These are phyloP conservation scores for Abortiporus biennis DNA, from an alignment of 1,284 basidiomycete genomes.

Conservation along the genomic window DNA sequence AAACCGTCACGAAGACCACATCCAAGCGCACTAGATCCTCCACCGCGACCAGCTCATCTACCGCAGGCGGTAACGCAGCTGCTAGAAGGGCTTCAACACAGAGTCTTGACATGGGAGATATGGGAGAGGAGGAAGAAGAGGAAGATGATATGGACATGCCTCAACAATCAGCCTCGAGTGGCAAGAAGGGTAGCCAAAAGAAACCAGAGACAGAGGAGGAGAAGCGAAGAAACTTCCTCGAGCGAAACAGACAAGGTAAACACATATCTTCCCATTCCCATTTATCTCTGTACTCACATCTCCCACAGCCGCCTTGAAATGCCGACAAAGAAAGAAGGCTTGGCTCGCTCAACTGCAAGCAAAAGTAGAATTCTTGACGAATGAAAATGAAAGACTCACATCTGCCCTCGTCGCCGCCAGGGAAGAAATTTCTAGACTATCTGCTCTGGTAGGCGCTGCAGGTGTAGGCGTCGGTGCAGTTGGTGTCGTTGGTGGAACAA, in stretches of 20 bases:
- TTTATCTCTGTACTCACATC: background rate
- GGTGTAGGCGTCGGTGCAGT: constrained; percentile 34
- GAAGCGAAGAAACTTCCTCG: constrained; percentile 90
- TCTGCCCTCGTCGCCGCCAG: constrained; percentile 69
- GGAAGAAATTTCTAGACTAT: constrained; percentile 75
- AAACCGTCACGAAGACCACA: constrained; percentile 13
- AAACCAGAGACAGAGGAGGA: constrained; percentile 94
- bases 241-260: constrained; percentile 90
- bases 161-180: constrained; percentile 10
- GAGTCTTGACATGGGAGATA: constrained; percentile 42
- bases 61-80: constrained; percentile 13
- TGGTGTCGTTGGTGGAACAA: background rate
- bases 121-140: constrained; percentile 41
- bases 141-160: constrained; percentile 25
- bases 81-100: constrained; percentile 25
- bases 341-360: constrained; percentile 93
- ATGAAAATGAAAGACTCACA: constrained; percentile 92
- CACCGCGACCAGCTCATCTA: constrained; percentile 16
- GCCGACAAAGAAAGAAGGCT: constrained; percentile 97
- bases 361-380: constrained; percentile 85
- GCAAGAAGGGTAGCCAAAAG: constrained; percentile 31
- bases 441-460: constrained; percentile 58
- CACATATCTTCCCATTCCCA: constrained; percentile 4
- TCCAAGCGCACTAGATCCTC: constrained; percentile 44
- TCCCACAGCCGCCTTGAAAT: constrained; percentile 86